Base-by-base conservation (phyloP, 768 basidiomycete genomes). In the Crassisporium funariophilum region DNA sequence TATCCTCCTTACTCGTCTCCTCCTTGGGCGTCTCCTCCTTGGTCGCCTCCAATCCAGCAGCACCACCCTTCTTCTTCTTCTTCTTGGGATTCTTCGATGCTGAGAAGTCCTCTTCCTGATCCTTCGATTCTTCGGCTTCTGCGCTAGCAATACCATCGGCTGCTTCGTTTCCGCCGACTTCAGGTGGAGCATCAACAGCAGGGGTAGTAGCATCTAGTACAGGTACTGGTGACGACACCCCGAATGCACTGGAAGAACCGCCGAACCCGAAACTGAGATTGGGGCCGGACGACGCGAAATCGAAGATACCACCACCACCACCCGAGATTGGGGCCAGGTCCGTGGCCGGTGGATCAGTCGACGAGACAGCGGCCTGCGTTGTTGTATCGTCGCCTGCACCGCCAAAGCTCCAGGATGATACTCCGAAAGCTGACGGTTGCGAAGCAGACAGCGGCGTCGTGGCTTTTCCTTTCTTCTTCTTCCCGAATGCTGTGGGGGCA, bases 381-480 rank as follows among this genome's bases (percentile, higher is more conserved):
- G 38, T 13, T 22, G 45, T 19, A 17, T 44, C 41, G 5, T 38
- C 45, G 10, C 46, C 44, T 12, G 43, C 22, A 25, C 25, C 41
- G 9, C 56, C 54, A 33, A 54, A 52, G 31, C 44, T 38, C 9
- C 53, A 53, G 54, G 47, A 52, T 23, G 46, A 44, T 21, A 41
- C 37, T 5, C 52, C 53, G 43, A 57, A 55, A 13, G 44, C 48
- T 13, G 53, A 57, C 1, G 56, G 52, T 25, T 42, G 45, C 5
- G 31, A 23, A 1, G 49, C 9, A 4, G 49, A 22, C 1, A 46
- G 17, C 12, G 48, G 47, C 1, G 55, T 49, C 5, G 46, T 46
- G 9, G 42, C 42, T 43, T 57, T 58, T 11, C 48, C 49, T 13
- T 55, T 56, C 46, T 56, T 58, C 59, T 61, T 61, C 47, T 56